A percentile compares a stretch with the other conserved stretches of the same genome.
These are phyloP conservation scores for Colletotrichum tanaceti DNA, from an alignment of 2,329 filamentous ascomycete species.

Conservation along the genomic window DNA sequence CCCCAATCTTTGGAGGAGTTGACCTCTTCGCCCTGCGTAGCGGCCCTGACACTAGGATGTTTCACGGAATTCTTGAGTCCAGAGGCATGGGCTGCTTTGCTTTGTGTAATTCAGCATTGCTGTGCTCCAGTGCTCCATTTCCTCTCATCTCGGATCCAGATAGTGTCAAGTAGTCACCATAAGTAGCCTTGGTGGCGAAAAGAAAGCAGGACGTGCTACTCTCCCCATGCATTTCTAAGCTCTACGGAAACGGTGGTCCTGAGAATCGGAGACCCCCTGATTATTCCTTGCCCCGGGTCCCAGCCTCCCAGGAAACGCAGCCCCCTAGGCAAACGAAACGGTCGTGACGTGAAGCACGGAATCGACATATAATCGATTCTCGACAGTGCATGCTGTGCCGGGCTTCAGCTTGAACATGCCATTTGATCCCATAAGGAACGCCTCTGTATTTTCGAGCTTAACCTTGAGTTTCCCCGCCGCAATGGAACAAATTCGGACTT, in stretches of 20 bases:
- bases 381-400: conserved; percentile 51
- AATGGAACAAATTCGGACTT: conserved; percentile 55
- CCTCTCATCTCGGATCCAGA: not conserved
- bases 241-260: not conserved
- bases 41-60: no score
- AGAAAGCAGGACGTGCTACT: no score
- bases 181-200: no score
- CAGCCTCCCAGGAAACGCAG: not conserved
- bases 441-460: conserved; percentile 49
- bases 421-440: conserved; percentile 56
- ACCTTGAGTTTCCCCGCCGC: conserved; percentile 56
- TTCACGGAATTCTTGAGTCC: no score
- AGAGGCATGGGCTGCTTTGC: no score
- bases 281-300: not conserved
- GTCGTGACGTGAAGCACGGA: conserved; percentile 57
- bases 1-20: no score
- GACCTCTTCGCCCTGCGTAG: no score
- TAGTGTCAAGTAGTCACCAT: not conserved
- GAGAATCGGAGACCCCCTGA: not conserved
- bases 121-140: not conserved
- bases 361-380: conserved; percentile 59
- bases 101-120: no score
- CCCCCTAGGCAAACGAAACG: conserved; percentile 38
- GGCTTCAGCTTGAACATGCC: conserved; percentile 59
- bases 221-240: not conserved